Evolutionary conservation across 225 moss, liverwort and hornwort genomes (phyloP).

Genomic region (Pseudoscleropodium purum): DNA sequence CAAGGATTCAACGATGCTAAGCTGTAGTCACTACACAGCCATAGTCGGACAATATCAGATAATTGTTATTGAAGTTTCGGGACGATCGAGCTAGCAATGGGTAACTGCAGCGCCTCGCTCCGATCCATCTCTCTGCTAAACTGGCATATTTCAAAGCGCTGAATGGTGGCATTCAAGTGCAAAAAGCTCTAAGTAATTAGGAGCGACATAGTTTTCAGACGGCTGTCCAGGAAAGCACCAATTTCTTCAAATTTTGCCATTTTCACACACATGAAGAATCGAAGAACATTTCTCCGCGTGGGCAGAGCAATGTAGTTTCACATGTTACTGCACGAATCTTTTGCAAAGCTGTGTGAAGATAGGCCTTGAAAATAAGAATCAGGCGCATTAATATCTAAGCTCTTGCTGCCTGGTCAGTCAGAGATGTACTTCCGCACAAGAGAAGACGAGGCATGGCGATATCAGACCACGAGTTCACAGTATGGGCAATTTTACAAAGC

Average conservation of each 20-base stretch:
- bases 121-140: background rate
- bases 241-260: background rate
- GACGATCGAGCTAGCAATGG: background rate
- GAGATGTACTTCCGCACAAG: conserved; percentile 40
- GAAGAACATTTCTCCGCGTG: background rate
- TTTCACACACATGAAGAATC: background rate
- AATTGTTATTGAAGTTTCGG: background rate
- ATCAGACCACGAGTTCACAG: conserved; percentile 60
- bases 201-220: background rate
- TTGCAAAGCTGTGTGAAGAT: background rate
- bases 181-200: background rate
- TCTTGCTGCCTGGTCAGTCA: background rate
- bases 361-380: background rate
- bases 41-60: no score
- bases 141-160: background rate
- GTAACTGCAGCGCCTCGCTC: background rate
- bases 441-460: conserved; percentile 52
- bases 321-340: background rate
- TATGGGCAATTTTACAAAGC: conserved; percentile 60
- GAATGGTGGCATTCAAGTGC: background rate
- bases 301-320: background rate
- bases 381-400: no score
- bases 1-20: background rate
- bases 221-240: background rate
- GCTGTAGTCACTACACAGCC: background rate